Evolutionary conservation across 805 yeast species (phyloP).

Genomic region (Gaillardinia entomophila): DNA sequence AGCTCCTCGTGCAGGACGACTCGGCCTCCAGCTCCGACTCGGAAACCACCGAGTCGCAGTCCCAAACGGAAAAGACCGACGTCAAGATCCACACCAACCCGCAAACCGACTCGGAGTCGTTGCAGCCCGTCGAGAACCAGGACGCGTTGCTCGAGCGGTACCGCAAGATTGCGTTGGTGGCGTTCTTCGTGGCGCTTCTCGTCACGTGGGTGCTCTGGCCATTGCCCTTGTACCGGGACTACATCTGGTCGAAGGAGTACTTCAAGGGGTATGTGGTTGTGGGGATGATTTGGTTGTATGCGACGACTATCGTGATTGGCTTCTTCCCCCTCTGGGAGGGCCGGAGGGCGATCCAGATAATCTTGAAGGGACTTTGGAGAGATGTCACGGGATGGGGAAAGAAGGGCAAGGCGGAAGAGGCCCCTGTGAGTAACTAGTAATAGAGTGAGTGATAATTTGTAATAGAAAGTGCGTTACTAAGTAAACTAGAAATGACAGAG

Average conservation of each 20-base stretch:
- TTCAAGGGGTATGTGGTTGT: constrained; percentile 35
- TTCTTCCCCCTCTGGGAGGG: constrained; percentile 30
- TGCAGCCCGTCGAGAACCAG: constrained; percentile 1
- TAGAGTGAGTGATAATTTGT: too few relatives aligned
- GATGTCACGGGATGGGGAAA: constrained; percentile 7
- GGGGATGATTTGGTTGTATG: constrained; percentile 33
- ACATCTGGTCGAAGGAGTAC: constrained; percentile 29
- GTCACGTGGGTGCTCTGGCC: constrained; percentile 39
- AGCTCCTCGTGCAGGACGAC: constrained; percentile 11
- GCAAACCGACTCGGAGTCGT: constrained; percentile 4
- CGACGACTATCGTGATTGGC: constrained; percentile 27
- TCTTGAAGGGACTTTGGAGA: constrained; percentile 13
- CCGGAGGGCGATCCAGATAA: constrained; percentile 21
- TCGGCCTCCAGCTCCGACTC: background rate
- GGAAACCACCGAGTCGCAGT: background rate
- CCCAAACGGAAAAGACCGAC: constrained; percentile 1
- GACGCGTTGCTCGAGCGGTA: constrained; percentile 8
- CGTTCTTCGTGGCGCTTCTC: constrained; percentile 19
- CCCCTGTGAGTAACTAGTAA: too few relatives aligned
- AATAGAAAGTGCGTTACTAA: too few relatives aligned
- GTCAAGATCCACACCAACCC: constrained; percentile 1
- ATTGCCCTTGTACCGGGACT: constrained; percentile 37
- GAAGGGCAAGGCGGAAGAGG: background rate
- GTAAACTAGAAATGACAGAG: too few relatives aligned
- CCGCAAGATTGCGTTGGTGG: constrained; percentile 18